A percentile compares a stretch with the other conserved stretches of the same genome.
These are phyloP conservation scores for Saccharomycopsis capsularis DNA, from an alignment of 805 yeast species.

Conservation along the genomic window DNA sequence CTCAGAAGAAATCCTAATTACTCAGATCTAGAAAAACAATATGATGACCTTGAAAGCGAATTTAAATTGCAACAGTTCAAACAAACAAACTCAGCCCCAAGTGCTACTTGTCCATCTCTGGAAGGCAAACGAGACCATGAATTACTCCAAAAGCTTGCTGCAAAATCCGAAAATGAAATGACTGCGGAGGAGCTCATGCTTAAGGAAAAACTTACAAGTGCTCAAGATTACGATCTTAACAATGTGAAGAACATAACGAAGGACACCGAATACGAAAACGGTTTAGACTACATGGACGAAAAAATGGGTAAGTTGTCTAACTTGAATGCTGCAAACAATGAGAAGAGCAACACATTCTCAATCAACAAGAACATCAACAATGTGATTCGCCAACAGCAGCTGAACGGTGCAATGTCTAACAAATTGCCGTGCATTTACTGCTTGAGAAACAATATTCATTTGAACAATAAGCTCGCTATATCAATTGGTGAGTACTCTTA, in stretches of 20 bases:
- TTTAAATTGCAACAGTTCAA: not conserved
- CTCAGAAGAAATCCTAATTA: not conserved
- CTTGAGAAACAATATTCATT: slow-evolving; percentile 32
- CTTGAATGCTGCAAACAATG: slow-evolving; percentile 26
- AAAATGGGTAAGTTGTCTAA: slow-evolving; percentile 33
- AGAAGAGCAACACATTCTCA: slow-evolving; percentile 28
- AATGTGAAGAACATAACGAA: slow-evolving; percentile 32
- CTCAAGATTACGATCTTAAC: slow-evolving; percentile 22
- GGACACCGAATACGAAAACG: slow-evolving; percentile 33
- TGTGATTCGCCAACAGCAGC: not conserved
- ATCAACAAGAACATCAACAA: slow-evolving; percentile 18
- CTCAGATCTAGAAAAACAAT: slow-evolving; percentile 3
- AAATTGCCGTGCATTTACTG: slow-evolving; percentile 31
- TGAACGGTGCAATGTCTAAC: not conserved
- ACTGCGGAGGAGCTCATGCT: slow-evolving; percentile 27
- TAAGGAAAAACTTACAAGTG: slow-evolving; percentile 28
- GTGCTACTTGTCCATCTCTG: no score
- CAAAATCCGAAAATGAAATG: not conserved
- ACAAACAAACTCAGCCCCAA: not conserved
- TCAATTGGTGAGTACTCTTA: slow-evolving; percentile 36
- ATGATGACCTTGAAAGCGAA: not conserved
- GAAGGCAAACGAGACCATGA: no score
- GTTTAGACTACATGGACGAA: slow-evolving; percentile 39
- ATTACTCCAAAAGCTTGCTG: not conserved
- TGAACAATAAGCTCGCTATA: slow-evolving; percentile 28